Percentiles rank a stretch among this genome's conserved stretches.
Evolutionary conservation across 2,329 filamentous ascomycete genomes (phyloP).

Genomic region (Metarhizium rileyi): DNA sequence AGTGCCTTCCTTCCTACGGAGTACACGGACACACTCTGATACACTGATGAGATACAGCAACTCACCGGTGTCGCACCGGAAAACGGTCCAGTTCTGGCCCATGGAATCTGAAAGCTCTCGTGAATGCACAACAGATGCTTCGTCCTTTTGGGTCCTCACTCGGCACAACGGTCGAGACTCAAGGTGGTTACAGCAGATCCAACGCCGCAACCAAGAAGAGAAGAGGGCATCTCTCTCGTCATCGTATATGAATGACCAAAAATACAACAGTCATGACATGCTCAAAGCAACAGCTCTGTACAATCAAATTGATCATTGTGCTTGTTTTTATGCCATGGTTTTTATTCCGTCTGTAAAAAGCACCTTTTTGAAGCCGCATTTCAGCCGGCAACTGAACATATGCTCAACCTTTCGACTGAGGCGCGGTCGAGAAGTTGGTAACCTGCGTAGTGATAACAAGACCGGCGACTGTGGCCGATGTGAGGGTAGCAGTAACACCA

Average conservation of each 20-base stretch:
- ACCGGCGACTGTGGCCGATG: constrained; percentile 67
- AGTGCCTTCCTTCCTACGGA: too few species aligned
- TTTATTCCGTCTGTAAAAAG: too few species aligned
- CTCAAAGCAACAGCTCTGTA: neutral
- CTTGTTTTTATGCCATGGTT: too few species aligned
- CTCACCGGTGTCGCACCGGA: neutral
- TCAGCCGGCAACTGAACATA: neutral
- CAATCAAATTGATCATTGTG: too few species aligned
- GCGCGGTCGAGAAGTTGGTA: constrained; percentile 6
- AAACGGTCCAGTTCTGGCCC: neutral
- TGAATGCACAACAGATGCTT: constrained; percentile 1
- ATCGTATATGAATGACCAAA: neutral
- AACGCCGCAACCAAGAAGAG: neutral
- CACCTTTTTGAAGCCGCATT: too few species aligned
- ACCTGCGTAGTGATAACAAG: constrained; percentile 54
- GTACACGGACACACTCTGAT: too few species aligned
- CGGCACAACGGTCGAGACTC: neutral
- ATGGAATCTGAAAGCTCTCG: neutral
- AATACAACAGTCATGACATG: constrained; percentile 1
- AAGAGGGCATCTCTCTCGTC: constrained; percentile 1
- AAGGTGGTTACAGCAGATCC: neutral
- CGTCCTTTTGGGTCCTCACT: neutral
- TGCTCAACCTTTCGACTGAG: neutral
- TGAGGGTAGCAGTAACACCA: constrained; percentile 70
- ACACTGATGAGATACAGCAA: neutral